These are phyloP conservation scores for Hyaloscypha hepaticicola DNA, from an alignment of 495 filamentous ascomycete species.

Conservation along the genomic window DNA sequence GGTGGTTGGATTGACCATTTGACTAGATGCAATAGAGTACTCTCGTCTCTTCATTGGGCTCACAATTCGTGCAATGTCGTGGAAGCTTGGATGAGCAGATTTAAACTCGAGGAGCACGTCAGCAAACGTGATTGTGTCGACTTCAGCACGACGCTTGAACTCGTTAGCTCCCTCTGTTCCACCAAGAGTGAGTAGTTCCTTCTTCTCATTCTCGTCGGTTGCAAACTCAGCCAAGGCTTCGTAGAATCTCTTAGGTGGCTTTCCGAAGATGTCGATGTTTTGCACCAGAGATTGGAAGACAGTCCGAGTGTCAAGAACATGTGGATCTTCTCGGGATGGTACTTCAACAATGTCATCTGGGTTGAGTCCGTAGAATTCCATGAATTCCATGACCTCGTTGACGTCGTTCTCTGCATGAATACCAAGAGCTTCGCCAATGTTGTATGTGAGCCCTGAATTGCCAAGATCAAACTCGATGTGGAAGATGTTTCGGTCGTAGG, in stretches of 20 bases:
- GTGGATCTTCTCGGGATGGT: slow-evolving; percentile 77
- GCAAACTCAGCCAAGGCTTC: slow-evolving; percentile 88
- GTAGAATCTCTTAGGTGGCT: slow-evolving; percentile 96
- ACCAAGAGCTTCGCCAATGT: slow-evolving; percentile 97
- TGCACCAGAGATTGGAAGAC: slow-evolving; percentile 91
- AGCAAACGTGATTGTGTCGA: slow-evolving; percentile 90
- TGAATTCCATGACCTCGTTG: slow-evolving; percentile 76
- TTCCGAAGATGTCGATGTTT: slow-evolving; percentile 95
- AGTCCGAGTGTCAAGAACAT: slow-evolving; percentile 81
- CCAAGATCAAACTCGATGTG: slow-evolving; percentile 98
- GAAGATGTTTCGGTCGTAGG: slow-evolving; percentile 98
- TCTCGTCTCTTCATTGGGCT: slow-evolving; percentile 92
- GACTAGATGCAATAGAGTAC: slow-evolving; percentile 95
- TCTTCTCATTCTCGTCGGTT: slow-evolving; percentile 76
- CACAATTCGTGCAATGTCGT: slow-evolving; percentile 87
- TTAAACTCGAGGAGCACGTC: slow-evolving; percentile 86
- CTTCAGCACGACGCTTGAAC: slow-evolving; percentile 91
- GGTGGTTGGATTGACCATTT: slow-evolving; percentile 81
- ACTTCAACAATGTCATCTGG: slow-evolving; percentile 84
- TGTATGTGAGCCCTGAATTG: slow-evolving; percentile 84
- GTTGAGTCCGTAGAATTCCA: slow-evolving; percentile 82
- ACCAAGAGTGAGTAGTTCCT: slow-evolving; percentile 71
- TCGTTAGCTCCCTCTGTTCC: slow-evolving; percentile 84
- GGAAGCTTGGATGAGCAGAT: slow-evolving; percentile 85
- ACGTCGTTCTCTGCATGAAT: slow-evolving; percentile 93